Evolutionary conservation across 2,329 filamentous ascomycete genomes (phyloP).

Genomic region (Mycosphaerella sp.): DNA sequence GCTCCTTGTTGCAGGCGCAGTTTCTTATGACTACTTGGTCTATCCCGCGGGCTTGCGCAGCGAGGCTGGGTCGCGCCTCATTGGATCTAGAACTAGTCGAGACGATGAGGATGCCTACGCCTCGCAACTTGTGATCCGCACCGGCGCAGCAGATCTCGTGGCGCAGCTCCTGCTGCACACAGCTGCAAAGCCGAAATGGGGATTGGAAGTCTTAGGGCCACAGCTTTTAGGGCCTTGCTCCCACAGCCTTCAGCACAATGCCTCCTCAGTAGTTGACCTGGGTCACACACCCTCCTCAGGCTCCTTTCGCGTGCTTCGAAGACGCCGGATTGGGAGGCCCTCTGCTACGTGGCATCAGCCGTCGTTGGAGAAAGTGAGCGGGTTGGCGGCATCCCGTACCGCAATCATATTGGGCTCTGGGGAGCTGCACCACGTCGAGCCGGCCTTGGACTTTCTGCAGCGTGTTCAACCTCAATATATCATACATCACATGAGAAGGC

Average conservation of each 20-base stretch:
- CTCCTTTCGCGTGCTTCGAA: conserved; percentile 21
- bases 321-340: conserved; percentile 24
- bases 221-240: conserved; percentile 22
- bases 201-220: conserved; percentile 28
- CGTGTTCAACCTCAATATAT: conserved; percentile 28
- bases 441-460: conserved; percentile 32
- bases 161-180: conserved; percentile 30
- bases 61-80: conserved; percentile 1
- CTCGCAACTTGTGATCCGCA: conserved; percentile 28
- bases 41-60: conserved; percentile 24
- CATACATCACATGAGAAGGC: conserved; percentile 33
- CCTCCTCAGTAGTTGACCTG: conserved; percentile 29
- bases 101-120: conserved; percentile 14
- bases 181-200: conserved; percentile 29
- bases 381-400: conserved; percentile 21
- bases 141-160: conserved; percentile 30
- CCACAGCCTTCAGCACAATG: conserved; percentile 28
- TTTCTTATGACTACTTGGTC: conserved; percentile 32
- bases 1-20: conserved; percentile 30
- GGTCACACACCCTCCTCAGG: conserved; percentile 5
- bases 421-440: conserved; percentile 30
- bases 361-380: conserved; percentile 18
- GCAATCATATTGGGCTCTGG: conserved; percentile 32
- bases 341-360: conserved; percentile 28
- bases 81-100: background rate